A percentile compares a stretch with the other conserved stretches of the same genome.
Conservation (phyloP, 148 eudicot species). For the Arbutus unedo region DNA sequence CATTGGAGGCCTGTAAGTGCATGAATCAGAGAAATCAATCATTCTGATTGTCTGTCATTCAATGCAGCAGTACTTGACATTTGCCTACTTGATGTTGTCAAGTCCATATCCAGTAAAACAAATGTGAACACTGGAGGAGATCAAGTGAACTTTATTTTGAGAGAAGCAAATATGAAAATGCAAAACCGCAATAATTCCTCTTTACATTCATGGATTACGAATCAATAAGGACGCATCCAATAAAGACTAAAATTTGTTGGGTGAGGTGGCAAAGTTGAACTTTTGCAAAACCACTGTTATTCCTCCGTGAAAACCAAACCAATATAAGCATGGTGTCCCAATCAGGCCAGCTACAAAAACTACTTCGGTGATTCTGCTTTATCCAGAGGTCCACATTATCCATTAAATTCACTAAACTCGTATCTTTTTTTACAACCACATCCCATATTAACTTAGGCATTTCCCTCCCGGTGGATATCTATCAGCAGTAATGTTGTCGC, state of each 20-base stretch:
- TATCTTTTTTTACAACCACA: background rate
- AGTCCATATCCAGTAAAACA: background rate
- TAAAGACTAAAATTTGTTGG: background rate
- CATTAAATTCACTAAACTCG: too few relatives aligned
- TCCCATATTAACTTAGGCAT: too few relatives aligned
- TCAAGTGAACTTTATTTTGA: background rate
- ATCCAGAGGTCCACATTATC: too few relatives aligned
- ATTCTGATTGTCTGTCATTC: background rate
- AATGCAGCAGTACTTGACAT: background rate
- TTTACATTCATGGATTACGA: background rate
- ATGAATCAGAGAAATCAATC: conserved; percentile 15
- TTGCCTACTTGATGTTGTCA: background rate
- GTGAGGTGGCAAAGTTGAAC: background rate
- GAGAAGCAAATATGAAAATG: background rate
- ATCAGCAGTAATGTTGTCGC: too few relatives aligned
- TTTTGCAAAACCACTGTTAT: background rate
- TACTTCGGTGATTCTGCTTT: too few relatives aligned
- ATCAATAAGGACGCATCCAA: background rate
- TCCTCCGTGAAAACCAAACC: background rate
- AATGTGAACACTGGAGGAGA: conserved; percentile 1
- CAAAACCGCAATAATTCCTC: background rate
- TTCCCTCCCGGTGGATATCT: too few relatives aligned
- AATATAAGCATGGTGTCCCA: too few relatives aligned
- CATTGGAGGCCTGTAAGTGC: conserved; percentile 70
- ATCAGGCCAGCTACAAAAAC: too few relatives aligned